Evolutionary conservation across 1,284 basidiomycete genomes (phyloP), one percentile per base, ranked within the genome.

Genomic region (Naganishia sp.): DNA sequence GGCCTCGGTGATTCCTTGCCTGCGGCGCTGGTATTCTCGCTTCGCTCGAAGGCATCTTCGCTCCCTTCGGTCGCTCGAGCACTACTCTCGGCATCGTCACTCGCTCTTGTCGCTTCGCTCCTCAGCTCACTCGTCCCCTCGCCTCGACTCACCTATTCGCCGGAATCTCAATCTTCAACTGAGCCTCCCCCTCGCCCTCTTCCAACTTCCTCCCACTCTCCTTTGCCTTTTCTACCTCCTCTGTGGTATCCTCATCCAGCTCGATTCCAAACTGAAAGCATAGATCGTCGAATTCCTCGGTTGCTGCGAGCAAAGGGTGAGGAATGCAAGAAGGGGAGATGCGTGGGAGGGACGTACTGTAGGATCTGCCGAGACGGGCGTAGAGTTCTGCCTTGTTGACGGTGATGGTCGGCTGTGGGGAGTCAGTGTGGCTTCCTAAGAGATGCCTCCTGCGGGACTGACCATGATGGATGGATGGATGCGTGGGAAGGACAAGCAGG

Each of bases 221-320:
- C 77, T 85, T 87, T 67, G 86, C 86, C 57, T 86, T 89, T 75
- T 92, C 85, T 46, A 94, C 90, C 73, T 93, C 90, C 73, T 88
- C 86, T 2, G 94, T 96, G 36, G 94, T 97, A 82, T 98, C 95
- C 80, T 97, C 95, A 76, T 99, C 95, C 49, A 99, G 84, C 82
- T 99, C 95, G 69, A 99, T 85, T 66, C 95, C 95, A 81, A 95
- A 99, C 74, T 98, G 93, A 82, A 99, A 99, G 77, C 93, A 92
- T 63, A 99, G 86, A 76, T 89, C 87, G 81, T 98, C 95, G 75
- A 99, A 98, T 73, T 95, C 93, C 70, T 95, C 87, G 55, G 90
- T 87, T 56, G 91, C 93, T 96, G 75, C 25, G 28, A 55, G 70
- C 56, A 6, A 55, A 67, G 25, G 10, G 49, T 28, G 45, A 49